Base-by-base conservation (phyloP, 805 yeast species). In the Wickerhamiella slavikovae region DNA sequence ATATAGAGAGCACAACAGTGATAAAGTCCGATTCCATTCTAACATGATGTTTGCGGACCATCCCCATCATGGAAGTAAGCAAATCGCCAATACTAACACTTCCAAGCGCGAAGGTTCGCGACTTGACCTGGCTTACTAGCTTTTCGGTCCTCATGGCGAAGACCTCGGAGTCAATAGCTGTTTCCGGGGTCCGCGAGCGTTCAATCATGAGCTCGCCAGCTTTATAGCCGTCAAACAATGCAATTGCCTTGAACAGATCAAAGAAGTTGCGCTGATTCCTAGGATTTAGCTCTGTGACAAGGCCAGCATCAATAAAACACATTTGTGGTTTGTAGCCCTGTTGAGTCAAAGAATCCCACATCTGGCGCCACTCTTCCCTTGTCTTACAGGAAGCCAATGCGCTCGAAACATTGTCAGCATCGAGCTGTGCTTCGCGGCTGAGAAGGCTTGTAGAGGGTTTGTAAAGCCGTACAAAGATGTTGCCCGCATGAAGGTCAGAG, bases 131-230 rank as follows among this genome's bases (percentile, higher is more conserved):
- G 41, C 65, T 68, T 16, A 89, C 93, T 33, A 89, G 60, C 40
- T 71, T 62, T 46, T 80, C 92, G 22, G 82, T 93, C 48, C 79
- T 78, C 31, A 78, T 51, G 0, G 93, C 92, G 54, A 89, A 89
- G 9, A 78, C 58, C 33, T 85, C 95, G 33, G 66, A 66, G 42
- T 85, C 70, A 4, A 80, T 58, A 1, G 79, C 96, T 0, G 93
- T 76, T 28, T 79, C 92, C 1, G 99, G 98, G 0, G 96, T 82
- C 35, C 89, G 62, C 3, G 95, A 83, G 34, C 96, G 58, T 53
- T 82, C 95, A 35, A 83, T 71, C 95, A 89, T 85, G 32, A 89
- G 59, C 46, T 82, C 91, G 8, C 99, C 99, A 0, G 94, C 96
- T 35, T 62, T 64, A 47, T 77, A 82, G 1, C 99, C 99, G 50